Percentiles rank a stretch among this genome's conserved stretches.
Evolutionary conservation across 148 eudicot genomes (phyloP).

Genomic region (Rhododendron ferrugineum): DNA sequence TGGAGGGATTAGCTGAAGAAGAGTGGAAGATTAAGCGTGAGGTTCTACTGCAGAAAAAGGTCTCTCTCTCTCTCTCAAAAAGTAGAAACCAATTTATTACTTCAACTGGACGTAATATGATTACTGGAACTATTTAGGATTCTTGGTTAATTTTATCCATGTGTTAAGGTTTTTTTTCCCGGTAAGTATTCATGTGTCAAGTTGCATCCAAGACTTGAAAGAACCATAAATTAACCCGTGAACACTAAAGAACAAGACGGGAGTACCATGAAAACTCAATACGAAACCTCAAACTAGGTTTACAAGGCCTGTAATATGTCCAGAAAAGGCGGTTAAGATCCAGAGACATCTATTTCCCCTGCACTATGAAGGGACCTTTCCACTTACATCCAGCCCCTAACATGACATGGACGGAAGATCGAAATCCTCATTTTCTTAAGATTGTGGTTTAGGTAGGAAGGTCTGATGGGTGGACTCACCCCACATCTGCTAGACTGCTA

Average conservation of each 20-base stretch:
- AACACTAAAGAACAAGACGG: neutral
- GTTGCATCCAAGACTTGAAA: conserved; percentile 1
- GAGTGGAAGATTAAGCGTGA: conserved; percentile 92
- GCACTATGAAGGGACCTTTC: neutral
- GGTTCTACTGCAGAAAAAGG: conserved; percentile 74
- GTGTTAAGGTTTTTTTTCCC: neutral
- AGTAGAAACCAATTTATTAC: neutral
- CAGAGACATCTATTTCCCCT: neutral
- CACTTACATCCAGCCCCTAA: neutral
- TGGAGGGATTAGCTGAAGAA: conserved; percentile 89
- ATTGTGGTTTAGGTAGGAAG: neutral
- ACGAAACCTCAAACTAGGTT: neutral
- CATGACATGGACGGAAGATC: neutral
- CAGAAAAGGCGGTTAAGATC: neutral
- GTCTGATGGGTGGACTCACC: neutral
- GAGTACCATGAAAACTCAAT: too few species aligned
- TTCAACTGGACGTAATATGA: neutral
- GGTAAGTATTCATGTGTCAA: neutral
- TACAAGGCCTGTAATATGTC: neutral
- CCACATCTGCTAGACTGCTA: neutral
- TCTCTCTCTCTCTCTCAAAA: conserved; percentile 7
- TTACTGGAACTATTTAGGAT: neutral
- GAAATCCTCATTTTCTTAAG: neutral
- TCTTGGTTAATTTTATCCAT: neutral
- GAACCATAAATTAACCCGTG: neutral